These are phyloP conservation scores for Lenzites betulinus DNA, from an alignment of 768 basidiomycete genomes.

Conservation along the genomic window DNA sequence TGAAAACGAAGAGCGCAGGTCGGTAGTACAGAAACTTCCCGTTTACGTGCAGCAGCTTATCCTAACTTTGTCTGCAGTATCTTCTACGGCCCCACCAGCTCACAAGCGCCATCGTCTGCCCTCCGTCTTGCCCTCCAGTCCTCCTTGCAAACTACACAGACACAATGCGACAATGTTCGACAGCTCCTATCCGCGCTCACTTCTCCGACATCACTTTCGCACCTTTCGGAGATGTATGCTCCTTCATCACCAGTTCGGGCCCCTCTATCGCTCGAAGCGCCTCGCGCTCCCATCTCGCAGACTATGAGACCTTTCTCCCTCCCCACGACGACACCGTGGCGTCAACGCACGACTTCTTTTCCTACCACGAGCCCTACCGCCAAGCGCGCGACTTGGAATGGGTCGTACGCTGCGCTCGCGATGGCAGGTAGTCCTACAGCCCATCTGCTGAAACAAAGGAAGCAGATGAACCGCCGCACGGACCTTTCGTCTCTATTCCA, in stretches of 20 bases:
- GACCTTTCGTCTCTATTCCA: constrained; percentile 53
- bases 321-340: constrained; percentile 16
- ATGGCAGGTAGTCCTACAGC: constrained; percentile 48
- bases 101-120: constrained; percentile 51
- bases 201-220: constrained; percentile 67
- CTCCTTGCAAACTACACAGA: constrained; percentile 73
- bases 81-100: constrained; percentile 45
- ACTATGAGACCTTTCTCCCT: constrained; percentile 47
- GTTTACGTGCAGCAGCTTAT: not conserved
- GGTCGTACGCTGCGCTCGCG: constrained; percentile 57
- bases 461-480: constrained; percentile 55
- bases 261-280: constrained; percentile 34
- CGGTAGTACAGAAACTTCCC: not conserved
- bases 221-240: constrained; percentile 87
- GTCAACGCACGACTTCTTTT: constrained; percentile 31
- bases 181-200: constrained; percentile 78
- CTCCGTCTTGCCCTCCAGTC: constrained; percentile 74
- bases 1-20: constrained; percentile 75
- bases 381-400: constrained; percentile 80
- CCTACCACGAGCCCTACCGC: constrained; percentile 26
- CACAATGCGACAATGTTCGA: constrained; percentile 81
- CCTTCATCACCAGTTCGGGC: constrained; percentile 61
- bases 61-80: constrained; percentile 25
- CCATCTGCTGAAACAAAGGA: constrained; percentile 38
- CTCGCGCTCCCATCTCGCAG: constrained; percentile 10